These are phyloP conservation scores for Plectosphaerella plurivora DNA, from an alignment of 2,329 filamentous ascomycete genomes.

Conservation along the genomic window DNA sequence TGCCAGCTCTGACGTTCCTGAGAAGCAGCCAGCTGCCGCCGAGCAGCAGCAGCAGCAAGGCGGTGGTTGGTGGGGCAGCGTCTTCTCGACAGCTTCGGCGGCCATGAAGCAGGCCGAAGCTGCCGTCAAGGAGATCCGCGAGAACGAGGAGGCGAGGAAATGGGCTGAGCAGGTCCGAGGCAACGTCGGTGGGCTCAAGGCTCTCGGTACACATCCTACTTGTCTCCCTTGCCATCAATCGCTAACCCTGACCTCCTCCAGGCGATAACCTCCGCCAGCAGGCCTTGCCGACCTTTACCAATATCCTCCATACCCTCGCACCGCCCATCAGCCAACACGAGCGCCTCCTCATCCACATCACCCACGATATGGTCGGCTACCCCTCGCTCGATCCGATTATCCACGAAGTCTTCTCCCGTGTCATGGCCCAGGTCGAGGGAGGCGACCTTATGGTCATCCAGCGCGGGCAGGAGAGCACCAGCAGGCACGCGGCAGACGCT, in stretches of 20 bases:
- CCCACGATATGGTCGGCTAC: slow-evolving; percentile 91
- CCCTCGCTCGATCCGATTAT: slow-evolving; percentile 91
- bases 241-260: slow-evolving; percentile 28
- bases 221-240: background rate
- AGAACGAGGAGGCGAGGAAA: slow-evolving; percentile 92
- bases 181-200: slow-evolving; percentile 75
- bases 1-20: slow-evolving; percentile 57
- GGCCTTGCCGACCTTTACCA: slow-evolving; percentile 90
- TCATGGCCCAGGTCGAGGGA: slow-evolving; percentile 99
- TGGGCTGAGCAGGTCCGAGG: slow-evolving; percentile 94
- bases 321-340: slow-evolving; percentile 97
- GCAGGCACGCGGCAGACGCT: slow-evolving; percentile 57
- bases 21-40: slow-evolving; percentile 30
- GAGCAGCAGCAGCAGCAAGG: slow-evolving; percentile 29
- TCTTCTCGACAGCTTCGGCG: slow-evolving; percentile 79
- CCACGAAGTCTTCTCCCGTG: slow-evolving; percentile 84
- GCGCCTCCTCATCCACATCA: slow-evolving; percentile 93
- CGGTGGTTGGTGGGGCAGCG: slow-evolving; percentile 84
- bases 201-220: slow-evolving; percentile 55
- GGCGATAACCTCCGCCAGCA: slow-evolving; percentile 82
- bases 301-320: slow-evolving; percentile 89
- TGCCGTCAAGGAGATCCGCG: slow-evolving; percentile 89
- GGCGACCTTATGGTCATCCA: slow-evolving; percentile 93
- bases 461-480: slow-evolving; percentile 79
- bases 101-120: slow-evolving; percentile 90